A percentile compares a stretch with the other conserved stretches of the same genome.
These are phyloP conservation scores for Cubamyces sp. DNA, from an alignment of 768 basidiomycete genomes.

Conservation along the genomic window DNA sequence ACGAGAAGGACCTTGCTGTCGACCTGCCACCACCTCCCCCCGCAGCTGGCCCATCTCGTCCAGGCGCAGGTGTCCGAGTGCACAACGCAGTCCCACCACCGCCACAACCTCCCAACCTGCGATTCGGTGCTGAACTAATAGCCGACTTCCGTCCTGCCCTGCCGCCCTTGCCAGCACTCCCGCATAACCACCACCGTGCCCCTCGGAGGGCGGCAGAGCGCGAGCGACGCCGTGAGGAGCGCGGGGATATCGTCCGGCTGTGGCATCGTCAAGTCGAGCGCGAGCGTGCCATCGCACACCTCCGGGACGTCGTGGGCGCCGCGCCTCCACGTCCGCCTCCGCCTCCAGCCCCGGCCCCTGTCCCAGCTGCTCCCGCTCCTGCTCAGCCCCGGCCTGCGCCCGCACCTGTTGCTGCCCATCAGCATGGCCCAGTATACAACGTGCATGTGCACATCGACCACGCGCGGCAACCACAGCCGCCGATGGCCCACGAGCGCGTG, in stretches of 20 bases:
- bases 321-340: neutral
- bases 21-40: constrained; percentile 53
- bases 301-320: no score
- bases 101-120: neutral
- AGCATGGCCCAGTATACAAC: constrained; percentile 16
- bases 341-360: neutral
- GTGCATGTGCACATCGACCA: constrained; percentile 20
- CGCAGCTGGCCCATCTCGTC: constrained; percentile 27
- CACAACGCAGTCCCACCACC: neutral
- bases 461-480: neutral
- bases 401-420: neutral
- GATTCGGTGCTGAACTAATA: no score
- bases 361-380: neutral
- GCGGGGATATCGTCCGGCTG: constrained; percentile 1
- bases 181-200: no score
- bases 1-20: constrained; percentile 61
- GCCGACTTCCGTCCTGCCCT: no score
- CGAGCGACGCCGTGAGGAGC: neutral
- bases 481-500: neutral
- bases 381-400: neutral
- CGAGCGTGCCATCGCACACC: no score
- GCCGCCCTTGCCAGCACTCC: no score
- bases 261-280: neutral
- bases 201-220: neutral
- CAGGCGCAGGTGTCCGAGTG: neutral